Evolutionary conservation across 2,329 filamentous ascomycete genomes (phyloP), one percentile per base, ranked within the genome.

Genomic region (Claviceps lovelessii): DNA sequence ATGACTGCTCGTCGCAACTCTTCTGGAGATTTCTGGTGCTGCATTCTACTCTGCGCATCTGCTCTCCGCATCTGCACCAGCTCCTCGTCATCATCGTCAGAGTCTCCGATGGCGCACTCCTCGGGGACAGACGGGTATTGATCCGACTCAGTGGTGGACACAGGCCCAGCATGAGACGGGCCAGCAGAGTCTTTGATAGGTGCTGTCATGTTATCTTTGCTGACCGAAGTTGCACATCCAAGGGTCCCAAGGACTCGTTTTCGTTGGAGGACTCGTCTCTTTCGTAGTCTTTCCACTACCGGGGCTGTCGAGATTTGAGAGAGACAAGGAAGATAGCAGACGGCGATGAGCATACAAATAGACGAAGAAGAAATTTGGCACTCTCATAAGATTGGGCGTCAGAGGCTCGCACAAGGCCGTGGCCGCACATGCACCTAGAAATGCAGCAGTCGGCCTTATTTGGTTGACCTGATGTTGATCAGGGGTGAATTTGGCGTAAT

Each of bases 1-100:
- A 77, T 64, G 42, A 75, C 61, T 57, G 76, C 71, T 56, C 50
- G 52, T 29, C 54, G 52, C 10, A 56, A 53, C n/a, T 54, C 56
- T 41, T 54, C 48, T 8, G 56, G 56, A n/a, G 53, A 57, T 39
- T 55, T 55, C 37, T 54, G 53, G 31, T 51, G 33, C 51, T 49
- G 42, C 42, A 55, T 55, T 15, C 56, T 51, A 23, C 9, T 55
- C 31, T 55, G 51, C 15, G 51, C 47, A 5, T 53, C 33, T 19
- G 5, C 51, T 54, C 53, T 51, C 37, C 54, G 56, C 35, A 37
- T 35, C 28, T 37, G 47, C 15, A 57, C 51, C 48, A 57, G 39
- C 35, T 53, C 56, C 46, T 57, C 56, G 37, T 57, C 56, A 39
- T 57, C 56, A 17, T 57, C 56, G 51, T 57, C 56, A 54, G 56